Evolutionary conservation across 257 asterid genomes (phyloP).

Genomic region (Schizonepeta tenuifolia): DNA sequence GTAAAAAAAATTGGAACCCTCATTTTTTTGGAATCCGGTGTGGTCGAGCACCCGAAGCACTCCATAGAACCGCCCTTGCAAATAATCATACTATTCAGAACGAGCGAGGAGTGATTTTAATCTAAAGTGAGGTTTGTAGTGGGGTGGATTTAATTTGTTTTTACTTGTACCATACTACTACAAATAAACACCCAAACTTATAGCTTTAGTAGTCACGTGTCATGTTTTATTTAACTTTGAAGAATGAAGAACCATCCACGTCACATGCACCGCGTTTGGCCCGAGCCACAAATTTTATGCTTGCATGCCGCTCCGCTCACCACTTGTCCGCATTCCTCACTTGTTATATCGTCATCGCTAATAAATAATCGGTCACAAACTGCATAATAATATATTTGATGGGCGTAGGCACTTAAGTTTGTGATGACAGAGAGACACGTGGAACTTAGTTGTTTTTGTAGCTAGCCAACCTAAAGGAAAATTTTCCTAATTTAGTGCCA

Average conservation of each 20-base stretch:
- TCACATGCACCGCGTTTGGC: slow-evolving; percentile 32
- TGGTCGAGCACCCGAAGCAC: too few relatives aligned
- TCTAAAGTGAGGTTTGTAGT: neutral
- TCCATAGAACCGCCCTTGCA: too few relatives aligned
- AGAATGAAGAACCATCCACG: slow-evolving; percentile 34
- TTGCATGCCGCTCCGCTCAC: neutral
- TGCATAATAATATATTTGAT: neutral
- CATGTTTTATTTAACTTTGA: neutral
- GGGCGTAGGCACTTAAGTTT: neutral
- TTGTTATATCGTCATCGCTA: neutral
- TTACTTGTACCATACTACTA: slow-evolving; percentile 36
- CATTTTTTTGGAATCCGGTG: too few relatives aligned
- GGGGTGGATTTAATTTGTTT: neutral
- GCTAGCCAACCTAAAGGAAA: slow-evolving; percentile 42
- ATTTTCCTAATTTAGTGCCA: neutral
- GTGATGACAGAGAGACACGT: slow-evolving; percentile 27
- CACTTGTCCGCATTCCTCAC: slow-evolving; percentile 1
- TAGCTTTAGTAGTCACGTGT: slow-evolving; percentile 34
- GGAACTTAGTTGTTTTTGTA: slow-evolving; percentile 33
- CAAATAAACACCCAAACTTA: slow-evolving; percentile 8
- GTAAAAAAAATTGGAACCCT: too few relatives aligned
- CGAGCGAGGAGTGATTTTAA: too few relatives aligned
- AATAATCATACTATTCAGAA: too few relatives aligned
- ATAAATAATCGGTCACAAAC: neutral
- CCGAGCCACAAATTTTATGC: neutral